These are phyloP conservation scores for Cordyceps cicadae DNA, from an alignment of 2,329 filamentous ascomycete genomes.

Conservation along the genomic window DNA sequence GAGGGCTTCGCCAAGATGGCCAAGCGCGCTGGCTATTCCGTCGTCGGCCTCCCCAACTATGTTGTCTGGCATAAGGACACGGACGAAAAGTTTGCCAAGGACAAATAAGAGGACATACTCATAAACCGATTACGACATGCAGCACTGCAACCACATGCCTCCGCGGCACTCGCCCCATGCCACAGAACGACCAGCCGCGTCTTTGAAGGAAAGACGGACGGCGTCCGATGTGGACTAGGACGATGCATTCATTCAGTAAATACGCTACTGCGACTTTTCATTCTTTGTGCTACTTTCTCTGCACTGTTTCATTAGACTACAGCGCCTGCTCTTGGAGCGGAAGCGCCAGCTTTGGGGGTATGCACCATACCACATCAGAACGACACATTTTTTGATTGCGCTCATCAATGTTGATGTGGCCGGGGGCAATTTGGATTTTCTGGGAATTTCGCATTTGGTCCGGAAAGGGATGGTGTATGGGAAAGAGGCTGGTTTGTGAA, in stretches of 20 bases:
- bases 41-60: conserved; percentile 91
- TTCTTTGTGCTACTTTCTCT: background rate
- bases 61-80: conserved; percentile 99
- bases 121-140: background rate
- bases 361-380: conserved; percentile 12
- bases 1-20: conserved; percentile 99
- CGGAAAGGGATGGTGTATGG: background rate
- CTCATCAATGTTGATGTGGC: conserved; percentile 12
- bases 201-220: conserved; percentile 1
- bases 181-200: background rate
- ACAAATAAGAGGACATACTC: conserved; percentile 37
- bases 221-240: background rate
- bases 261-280: conserved; percentile 4
- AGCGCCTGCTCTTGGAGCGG: background rate
- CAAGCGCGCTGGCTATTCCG: conserved; percentile 86
- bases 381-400: conserved; percentile 12
- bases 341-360: background rate
- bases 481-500: background rate
- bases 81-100: conserved; percentile 76
- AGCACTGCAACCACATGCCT: background rate
- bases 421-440: conserved; percentile 11
- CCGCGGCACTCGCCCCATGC: background rate
- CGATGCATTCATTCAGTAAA: conserved; percentile 5
- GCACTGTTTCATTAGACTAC: conserved; percentile 7
- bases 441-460: background rate